These are phyloP conservation scores for Suillus lakei DNA, from an alignment of 768 basidiomycete genomes.

Conservation along the genomic window DNA sequence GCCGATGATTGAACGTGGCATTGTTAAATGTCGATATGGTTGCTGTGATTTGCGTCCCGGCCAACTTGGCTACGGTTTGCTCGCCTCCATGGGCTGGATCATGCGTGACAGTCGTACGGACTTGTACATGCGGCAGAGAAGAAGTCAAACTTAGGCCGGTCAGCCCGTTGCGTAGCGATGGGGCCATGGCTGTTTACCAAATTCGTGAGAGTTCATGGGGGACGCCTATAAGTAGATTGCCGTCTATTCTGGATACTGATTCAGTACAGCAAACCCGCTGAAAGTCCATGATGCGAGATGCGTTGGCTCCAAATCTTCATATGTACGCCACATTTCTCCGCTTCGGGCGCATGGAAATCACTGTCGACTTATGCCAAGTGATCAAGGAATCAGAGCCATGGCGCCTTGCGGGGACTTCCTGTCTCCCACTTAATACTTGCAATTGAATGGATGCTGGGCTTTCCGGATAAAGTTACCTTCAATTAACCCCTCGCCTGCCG, in stretches of 20 bases:
- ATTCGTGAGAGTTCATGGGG: not conserved
- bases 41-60: not conserved
- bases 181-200: not conserved
- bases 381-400: not conserved
- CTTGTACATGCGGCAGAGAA: not conserved
- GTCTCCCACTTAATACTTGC: not conserved
- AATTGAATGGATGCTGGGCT: not conserved
- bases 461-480: constrained; percentile 5
- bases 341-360: constrained; percentile 1
- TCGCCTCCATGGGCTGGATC: not conserved
- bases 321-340: constrained; percentile 6
- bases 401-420: constrained; percentile 1
- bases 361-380: not conserved
- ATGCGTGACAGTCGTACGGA: not conserved
- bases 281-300: constrained; percentile 8
- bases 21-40: not conserved
- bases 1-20: constrained; percentile 4
- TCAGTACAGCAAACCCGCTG: constrained; percentile 4
- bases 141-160: not conserved
- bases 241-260: not conserved
- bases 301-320: not conserved
- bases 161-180: not conserved
- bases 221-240: constrained; percentile 4
- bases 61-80: not conserved
- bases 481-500: not conserved